Conservation (phyloP, 148 eudicot species). For the Amaranthus palmeri region DNA sequence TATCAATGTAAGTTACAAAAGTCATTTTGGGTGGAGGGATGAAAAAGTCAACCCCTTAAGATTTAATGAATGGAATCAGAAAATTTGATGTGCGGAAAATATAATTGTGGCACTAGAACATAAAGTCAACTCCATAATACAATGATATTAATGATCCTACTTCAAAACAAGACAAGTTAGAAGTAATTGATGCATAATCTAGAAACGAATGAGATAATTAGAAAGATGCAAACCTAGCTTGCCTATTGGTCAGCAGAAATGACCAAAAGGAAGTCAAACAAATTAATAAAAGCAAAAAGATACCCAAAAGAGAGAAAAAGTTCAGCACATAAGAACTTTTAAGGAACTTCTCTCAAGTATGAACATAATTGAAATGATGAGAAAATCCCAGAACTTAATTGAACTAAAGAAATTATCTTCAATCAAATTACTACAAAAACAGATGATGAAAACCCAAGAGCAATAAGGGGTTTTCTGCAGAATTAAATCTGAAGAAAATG, state of each 20-base stretch:
- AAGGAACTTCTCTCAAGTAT: neutral
- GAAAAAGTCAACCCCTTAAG: neutral
- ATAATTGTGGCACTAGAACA: neutral
- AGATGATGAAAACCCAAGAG: neutral
- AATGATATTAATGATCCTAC: neutral
- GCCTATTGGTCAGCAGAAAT: neutral
- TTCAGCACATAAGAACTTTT: neutral
- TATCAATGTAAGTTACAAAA: neutral
- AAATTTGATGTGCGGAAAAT: neutral
- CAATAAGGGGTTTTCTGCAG: neutral
- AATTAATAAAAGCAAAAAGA: neutral
- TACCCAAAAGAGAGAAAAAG: neutral
- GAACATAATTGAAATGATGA: neutral
- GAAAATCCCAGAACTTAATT: neutral
- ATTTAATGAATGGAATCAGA: neutral
- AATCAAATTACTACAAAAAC: neutral
- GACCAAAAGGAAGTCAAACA: neutral
- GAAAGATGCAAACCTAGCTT: neutral
- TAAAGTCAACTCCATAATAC: neutral
- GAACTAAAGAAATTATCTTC: neutral
- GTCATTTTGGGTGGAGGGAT: neutral
- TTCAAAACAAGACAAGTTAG: neutral
- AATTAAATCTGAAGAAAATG: neutral
- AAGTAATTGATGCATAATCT: neutral
- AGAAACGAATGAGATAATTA: neutral